Conservation (phyloP, 305 asterid genomes). For the Nicotiana rustica region DNA sequence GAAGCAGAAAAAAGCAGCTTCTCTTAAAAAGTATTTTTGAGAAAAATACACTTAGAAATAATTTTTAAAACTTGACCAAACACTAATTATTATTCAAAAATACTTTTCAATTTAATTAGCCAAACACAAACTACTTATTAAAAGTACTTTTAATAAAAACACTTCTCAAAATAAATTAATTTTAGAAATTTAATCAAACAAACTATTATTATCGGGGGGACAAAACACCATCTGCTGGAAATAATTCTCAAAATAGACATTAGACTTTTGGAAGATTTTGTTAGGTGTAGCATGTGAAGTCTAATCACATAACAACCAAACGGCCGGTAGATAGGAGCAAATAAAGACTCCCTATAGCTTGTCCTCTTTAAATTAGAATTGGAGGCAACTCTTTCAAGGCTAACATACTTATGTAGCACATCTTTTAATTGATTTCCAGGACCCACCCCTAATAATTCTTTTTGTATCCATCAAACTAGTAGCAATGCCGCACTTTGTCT, state of each 20-base stretch:
- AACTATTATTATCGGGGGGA: too few relatives aligned
- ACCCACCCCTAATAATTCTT: conserved; percentile 36
- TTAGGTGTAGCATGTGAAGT: conserved; percentile 36
- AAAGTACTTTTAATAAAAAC: too few relatives aligned
- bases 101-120: too few relatives aligned
- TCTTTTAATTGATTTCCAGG: conserved; percentile 30
- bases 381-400: background rate
- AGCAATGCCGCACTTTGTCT: conserved; percentile 14
- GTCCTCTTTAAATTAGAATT: conserved; percentile 9
- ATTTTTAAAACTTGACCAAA: too few relatives aligned
- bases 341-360: background rate
- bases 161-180: too few relatives aligned
- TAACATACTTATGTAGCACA: conserved; percentile 6
- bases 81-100: too few relatives aligned
- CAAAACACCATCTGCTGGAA: background rate
- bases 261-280: conserved; percentile 13
- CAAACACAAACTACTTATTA: too few relatives aligned
- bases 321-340: background rate
- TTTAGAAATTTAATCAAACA: too few relatives aligned
- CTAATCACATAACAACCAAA: conserved; percentile 30
- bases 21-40: too few relatives aligned
- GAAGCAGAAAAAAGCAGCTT: too few relatives aligned
- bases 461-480: conserved; percentile 33
- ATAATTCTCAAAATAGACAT: conserved; percentile 30
- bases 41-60: too few relatives aligned